phyloP scores from a whole-genome alignment of 495 filamentous ascomycete genomes.

The Pseudoneurospora amorphoporcata region DNA sequence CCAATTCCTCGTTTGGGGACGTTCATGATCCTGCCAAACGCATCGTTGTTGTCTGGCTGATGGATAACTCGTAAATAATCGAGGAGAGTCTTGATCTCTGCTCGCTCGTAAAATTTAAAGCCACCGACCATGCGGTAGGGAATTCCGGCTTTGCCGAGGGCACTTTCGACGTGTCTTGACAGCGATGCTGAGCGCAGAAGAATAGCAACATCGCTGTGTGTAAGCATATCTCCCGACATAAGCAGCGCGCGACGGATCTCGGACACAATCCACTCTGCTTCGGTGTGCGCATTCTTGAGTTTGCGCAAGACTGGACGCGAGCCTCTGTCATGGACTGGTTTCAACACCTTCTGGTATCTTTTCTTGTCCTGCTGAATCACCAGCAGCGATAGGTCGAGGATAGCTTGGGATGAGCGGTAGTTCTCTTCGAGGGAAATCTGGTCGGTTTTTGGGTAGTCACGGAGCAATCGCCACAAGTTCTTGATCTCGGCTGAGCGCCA shows the following conservation, averaged over 20 bases:
- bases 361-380: conserved; percentile 88
- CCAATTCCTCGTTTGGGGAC: conserved; percentile 73
- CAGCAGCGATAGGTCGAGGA: conserved; percentile 67
- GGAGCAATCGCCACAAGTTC: conserved; percentile 72
- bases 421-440: conserved; percentile 89
- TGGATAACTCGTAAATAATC: conserved; percentile 84
- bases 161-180: conserved; percentile 75
- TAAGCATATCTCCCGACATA: conserved; percentile 62
- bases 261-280: conserved; percentile 80
- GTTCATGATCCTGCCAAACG: conserved; percentile 77
- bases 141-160: conserved; percentile 75
- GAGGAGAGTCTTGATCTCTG: conserved; percentile 79
- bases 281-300: conserved; percentile 57
- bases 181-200: conserved; percentile 75
- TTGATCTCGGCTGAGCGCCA: conserved; percentile 95
- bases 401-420: conserved; percentile 88
- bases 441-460: conserved; percentile 63
- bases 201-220: conserved; percentile 72
- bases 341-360: conserved; percentile 66
- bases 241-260: conserved; percentile 67
- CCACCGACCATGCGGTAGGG: conserved; percentile 93
- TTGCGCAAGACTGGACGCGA: conserved; percentile 76
- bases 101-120: conserved; percentile 81
- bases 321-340: conserved; percentile 72
- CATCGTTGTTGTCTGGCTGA: conserved; percentile 83